Evolutionary conservation across 148 eudicot species (phyloP).

Genomic region (Euryodendron excelsum): DNA sequence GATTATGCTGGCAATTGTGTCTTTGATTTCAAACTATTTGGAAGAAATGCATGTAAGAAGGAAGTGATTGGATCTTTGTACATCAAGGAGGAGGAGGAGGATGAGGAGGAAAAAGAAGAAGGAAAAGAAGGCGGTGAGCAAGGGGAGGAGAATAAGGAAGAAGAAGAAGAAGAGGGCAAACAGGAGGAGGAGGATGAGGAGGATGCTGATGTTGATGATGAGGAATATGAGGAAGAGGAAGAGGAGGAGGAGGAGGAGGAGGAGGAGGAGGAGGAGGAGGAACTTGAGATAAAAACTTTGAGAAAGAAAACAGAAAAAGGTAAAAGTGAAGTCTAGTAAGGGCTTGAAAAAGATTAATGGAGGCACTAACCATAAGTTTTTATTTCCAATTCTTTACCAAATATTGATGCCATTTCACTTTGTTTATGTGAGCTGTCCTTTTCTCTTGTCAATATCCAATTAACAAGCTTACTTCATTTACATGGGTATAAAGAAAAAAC

Average conservation of each 20-base stretch:
- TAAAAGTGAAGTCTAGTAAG: background rate
- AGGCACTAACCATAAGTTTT: background rate
- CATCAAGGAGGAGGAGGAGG: background rate
- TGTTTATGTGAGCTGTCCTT: background rate
- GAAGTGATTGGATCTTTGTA: background rate
- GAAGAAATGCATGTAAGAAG: constrained; percentile 11
- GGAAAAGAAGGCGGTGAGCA: background rate
- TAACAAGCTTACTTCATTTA: background rate
- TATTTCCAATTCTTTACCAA: background rate
- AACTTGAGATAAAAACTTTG: background rate
- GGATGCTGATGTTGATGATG: too few relatives aligned
- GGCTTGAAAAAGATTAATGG: background rate
- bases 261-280: background rate
- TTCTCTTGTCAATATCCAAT: background rate
- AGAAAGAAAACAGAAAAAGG: background rate
- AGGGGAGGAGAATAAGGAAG: background rate
- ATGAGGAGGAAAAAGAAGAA: background rate
- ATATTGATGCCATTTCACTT: background rate
- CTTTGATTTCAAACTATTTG: constrained; percentile 16
- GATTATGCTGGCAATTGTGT: background rate
- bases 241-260: constrained; percentile 1
- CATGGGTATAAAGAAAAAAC: background rate
- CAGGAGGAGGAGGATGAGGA: background rate
- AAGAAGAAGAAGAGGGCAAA: too few relatives aligned
- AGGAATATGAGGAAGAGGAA: too few relatives aligned